These are phyloP conservation scores for Jacaranda mimosifolia DNA, from an alignment of 257 asterid genomes.

Conservation along the genomic window DNA sequence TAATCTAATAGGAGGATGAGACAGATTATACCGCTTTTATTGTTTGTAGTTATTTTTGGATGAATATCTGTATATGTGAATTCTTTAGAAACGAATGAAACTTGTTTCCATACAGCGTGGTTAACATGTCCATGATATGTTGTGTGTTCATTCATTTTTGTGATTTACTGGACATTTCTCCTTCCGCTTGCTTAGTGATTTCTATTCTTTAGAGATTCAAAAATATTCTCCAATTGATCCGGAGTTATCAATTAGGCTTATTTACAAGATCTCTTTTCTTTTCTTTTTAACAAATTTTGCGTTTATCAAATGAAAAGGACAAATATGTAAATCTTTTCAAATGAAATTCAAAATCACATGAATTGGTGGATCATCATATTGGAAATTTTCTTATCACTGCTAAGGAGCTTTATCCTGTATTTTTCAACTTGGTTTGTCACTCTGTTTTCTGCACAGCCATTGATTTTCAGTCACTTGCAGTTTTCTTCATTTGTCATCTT, in stretches of 20 bases:
- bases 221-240: neutral
- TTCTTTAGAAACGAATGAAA: neutral
- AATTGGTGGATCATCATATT: constrained; percentile 16
- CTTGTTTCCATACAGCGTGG: neutral
- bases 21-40: neutral
- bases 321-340: neutral
- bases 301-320: neutral
- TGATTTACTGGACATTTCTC: neutral
- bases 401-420: neutral
- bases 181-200: constrained; percentile 12
- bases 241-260: constrained; percentile 3
- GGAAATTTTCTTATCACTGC: neutral
- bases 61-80: neutral
- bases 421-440: neutral
- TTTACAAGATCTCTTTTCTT: neutral
- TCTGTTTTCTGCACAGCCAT: constrained; percentile 10
- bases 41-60: neutral
- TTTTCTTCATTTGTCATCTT: neutral
- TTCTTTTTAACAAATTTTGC: neutral
- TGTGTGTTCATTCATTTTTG: neutral
- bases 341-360: neutral
- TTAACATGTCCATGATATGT: constrained; percentile 5
- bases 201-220: neutral
- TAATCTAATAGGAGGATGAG: neutral
- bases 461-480: neutral